Conservation (phyloP, 345 rosid genomes). For the Theobroma cacao region DNA sequence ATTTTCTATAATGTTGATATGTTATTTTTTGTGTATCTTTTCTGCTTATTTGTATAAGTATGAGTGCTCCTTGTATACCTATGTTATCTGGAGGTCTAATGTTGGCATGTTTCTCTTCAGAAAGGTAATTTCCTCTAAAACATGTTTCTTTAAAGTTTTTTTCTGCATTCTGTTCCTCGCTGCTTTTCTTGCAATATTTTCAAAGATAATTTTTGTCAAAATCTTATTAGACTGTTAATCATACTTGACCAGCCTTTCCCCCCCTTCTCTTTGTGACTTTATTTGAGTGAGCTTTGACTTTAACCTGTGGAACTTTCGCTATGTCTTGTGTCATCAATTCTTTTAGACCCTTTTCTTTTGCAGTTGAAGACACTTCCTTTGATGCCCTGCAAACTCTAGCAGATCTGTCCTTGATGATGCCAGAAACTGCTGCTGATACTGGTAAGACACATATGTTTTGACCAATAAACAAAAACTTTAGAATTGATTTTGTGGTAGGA, state of each 20-base stretch:
- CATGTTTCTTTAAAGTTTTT: background rate
- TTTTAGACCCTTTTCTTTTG: conserved; percentile 19
- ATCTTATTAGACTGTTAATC: background rate
- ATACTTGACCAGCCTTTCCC: background rate
- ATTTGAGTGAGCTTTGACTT: conserved; percentile 9
- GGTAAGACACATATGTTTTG: conserved; percentile 43
- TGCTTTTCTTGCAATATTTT: conserved; percentile 1
- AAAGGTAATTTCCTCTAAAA: background rate
- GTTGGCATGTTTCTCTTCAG: background rate
- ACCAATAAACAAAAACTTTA: background rate
- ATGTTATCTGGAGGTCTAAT: background rate
- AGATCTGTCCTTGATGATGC: conserved; percentile 72
- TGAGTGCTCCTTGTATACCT: conserved; percentile 4
- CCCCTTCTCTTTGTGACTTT: background rate
- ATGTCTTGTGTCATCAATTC: conserved; percentile 10
- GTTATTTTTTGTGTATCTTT: background rate
- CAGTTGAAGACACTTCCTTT: conserved; percentile 60
- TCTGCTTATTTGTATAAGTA: background rate
- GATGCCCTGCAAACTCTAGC: conserved; percentile 81
- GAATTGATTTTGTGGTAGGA: background rate
- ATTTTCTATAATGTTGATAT: background rate
- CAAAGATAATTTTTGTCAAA: background rate
- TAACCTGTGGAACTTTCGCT: conserved; percentile 1
- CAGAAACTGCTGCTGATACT: conserved; percentile 60
- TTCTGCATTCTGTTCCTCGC: background rate